phyloP scores from a whole-genome alignment of 768 basidiomycete genomes.

The Suillus bovinus region DNA sequence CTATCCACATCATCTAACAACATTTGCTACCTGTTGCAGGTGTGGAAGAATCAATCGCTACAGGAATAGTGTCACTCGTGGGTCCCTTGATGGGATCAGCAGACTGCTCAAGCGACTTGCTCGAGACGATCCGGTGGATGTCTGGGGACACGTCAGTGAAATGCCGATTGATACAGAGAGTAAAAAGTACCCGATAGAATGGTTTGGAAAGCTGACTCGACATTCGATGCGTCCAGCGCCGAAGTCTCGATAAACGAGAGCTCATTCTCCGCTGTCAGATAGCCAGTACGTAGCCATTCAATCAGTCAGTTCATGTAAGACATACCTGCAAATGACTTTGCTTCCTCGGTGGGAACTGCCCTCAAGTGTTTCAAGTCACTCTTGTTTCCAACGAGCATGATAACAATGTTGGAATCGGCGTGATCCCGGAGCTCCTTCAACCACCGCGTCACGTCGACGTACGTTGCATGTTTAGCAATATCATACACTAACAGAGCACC shows the following conservation, averaged over 20 bases:
- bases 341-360: slow-evolving; percentile 97
- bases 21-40: slow-evolving; percentile 58
- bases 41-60: slow-evolving; percentile 64
- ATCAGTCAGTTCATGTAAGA: slow-evolving; percentile 29
- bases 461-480: slow-evolving; percentile 92
- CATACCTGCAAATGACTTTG: slow-evolving; percentile 84
- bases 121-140: slow-evolving; percentile 96
- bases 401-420: slow-evolving; percentile 90
- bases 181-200: slow-evolving; percentile 77
- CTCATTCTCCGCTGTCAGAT: slow-evolving; percentile 74
- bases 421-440: slow-evolving; percentile 96
- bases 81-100: slow-evolving; percentile 77
- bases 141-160: slow-evolving; percentile 46
- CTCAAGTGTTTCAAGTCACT: slow-evolving; percentile 97
- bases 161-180: not conserved
- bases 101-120: slow-evolving; percentile 89
- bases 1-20: slow-evolving; percentile 43
- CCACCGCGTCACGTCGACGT: slow-evolving; percentile 93
- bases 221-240: slow-evolving; percentile 98
- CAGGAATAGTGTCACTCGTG: slow-evolving; percentile 81
- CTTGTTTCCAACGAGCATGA: slow-evolving; percentile 98
- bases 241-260: slow-evolving; percentile 98
- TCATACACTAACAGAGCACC: slow-evolving; percentile 93
- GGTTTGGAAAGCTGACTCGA: slow-evolving; percentile 96
- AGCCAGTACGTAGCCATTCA: not conserved